Base-by-base conservation (phyloP, 495 filamentous ascomycete genomes). In the Pyrenopolyporus hunteri region DNA sequence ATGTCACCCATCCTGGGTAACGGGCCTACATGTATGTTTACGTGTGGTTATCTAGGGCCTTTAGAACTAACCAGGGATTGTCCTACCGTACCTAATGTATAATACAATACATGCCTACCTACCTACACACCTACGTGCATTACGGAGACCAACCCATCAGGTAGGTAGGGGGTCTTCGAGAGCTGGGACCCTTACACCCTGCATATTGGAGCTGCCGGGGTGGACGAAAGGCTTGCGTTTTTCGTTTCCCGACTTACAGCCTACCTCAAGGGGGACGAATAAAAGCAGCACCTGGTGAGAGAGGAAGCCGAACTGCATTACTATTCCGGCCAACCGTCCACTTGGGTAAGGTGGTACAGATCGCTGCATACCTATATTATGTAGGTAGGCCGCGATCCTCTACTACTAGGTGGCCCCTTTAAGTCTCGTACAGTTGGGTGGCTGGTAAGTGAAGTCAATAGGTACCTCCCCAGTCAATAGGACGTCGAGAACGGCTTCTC, bases 261-360 rank as follows among this genome's bases (percentile, higher is more conserved):
- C 48, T 47, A 44, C 52, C 36, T 45, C 32, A 40, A 16, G 33
- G 35, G 26, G 49, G 49, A 33, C 16, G 20, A 6, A 43, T 10
- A 47, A 46, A 32, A 47, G 59, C 32, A 45, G 8, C 25, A 32
- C 9, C 31, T 44, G 4, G 46, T 10, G 23, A 22, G 10, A 40
- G 52, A 14, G 25, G 23, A 43, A 51, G 23, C 48, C 39, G 5
- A 25, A 55, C 9, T 55, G 50, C 44, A 23, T 36, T 11, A n/a
- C n/a, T 55, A 23, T 28, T 45, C 48, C 54, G 55, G 61, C 17
- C 26, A 14, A 11, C 36, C 28, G 40, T 55, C 61, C 55, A 49
- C 23, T 49, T 64, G 37, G 14, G 61, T 64, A 58, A 59, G 55
- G 61, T 64, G 55, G 50, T 55, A 64, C 61, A 46, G 33, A 40